Evolutionary conservation across 1,284 basidiomycete genomes (phyloP).

Genomic region (Puccinia brachypodii): DNA sequence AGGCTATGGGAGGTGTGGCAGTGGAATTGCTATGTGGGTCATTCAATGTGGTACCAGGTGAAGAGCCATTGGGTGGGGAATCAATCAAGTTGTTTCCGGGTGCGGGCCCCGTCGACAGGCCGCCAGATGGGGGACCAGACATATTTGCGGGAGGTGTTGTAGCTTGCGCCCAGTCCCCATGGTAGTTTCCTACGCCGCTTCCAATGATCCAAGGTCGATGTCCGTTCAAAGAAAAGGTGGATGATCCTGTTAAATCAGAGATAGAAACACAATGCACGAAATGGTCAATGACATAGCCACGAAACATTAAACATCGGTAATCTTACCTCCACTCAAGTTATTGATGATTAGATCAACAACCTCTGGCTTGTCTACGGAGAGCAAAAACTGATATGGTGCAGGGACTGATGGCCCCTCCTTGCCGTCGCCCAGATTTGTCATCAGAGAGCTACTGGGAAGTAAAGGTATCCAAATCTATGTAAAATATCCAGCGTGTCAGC

Average conservation of each 20-base stretch:
- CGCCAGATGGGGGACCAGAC: not conserved
- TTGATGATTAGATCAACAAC: conserved; percentile 45
- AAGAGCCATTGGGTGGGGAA: not conserved
- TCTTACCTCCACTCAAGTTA: conserved; percentile 42
- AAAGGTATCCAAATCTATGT: conserved; percentile 41
- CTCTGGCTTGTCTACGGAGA: conserved; percentile 35
- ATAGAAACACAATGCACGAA: not conserved
- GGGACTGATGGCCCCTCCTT: conserved; percentile 32
- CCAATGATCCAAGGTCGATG: conserved; percentile 46
- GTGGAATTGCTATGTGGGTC: not conserved
- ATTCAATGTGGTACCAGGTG: not conserved
- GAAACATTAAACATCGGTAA: not conserved
- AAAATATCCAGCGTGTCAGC: not conserved
- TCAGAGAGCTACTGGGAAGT: conserved; percentile 32
- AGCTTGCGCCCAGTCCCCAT: not conserved
- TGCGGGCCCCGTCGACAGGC: not conserved
- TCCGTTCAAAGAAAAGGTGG: conserved; percentile 39
- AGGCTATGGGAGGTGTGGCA: not conserved
- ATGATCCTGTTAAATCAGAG: conserved; percentile 7
- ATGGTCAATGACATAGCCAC: not conserved
- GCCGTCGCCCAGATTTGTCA: conserved; percentile 22
- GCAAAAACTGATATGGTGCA: conserved; percentile 29
- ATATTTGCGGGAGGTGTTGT: not conserved
- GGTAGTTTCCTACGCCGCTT: conserved; percentile 30
- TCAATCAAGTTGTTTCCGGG: not conserved